Evolutionary conservation across 1,284 basidiomycete species (phyloP).

Genomic region (Heterobasidion parviporum): DNA sequence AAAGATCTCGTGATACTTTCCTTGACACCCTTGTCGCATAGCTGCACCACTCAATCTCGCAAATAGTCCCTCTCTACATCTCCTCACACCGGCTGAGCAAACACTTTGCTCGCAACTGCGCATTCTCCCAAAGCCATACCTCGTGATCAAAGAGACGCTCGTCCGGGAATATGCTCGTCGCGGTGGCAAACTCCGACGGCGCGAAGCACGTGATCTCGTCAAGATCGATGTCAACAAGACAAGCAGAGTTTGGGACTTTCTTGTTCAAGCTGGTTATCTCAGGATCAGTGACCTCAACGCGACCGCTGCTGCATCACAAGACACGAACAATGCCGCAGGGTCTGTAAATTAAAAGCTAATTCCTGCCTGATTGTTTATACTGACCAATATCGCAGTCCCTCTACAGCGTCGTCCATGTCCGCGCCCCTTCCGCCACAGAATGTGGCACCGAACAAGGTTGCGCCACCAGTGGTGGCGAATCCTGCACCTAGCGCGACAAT

Average conservation of each 20-base stretch:
- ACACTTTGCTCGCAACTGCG: slow-evolving; percentile 81
- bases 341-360: neutral
- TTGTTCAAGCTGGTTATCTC: slow-evolving; percentile 71
- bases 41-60: slow-evolving; percentile 79
- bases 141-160: slow-evolving; percentile 87
- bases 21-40: slow-evolving; percentile 17
- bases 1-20: slow-evolving; percentile 1
- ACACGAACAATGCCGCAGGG: neutral
- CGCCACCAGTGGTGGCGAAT: neutral
- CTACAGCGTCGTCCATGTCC: neutral
- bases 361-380: neutral
- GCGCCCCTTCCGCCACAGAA: neutral
- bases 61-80: slow-evolving; percentile 79
- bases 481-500: too few relatives aligned
- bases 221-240: slow-evolving; percentile 93
- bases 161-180: slow-evolving; percentile 88
- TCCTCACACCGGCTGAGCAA: slow-evolving; percentile 82
- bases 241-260: slow-evolving; percentile 83
- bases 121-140: slow-evolving; percentile 87
- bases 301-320: neutral
- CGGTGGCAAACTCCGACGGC: slow-evolving; percentile 74
- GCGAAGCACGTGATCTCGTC: slow-evolving; percentile 82
- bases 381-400: neutral
- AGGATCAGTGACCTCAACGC: slow-evolving; percentile 31
- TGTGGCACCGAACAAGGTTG: neutral